phyloP scores from a whole-genome alignment of 257 asterid genomes.

The Coffea eugenioides region DNA sequence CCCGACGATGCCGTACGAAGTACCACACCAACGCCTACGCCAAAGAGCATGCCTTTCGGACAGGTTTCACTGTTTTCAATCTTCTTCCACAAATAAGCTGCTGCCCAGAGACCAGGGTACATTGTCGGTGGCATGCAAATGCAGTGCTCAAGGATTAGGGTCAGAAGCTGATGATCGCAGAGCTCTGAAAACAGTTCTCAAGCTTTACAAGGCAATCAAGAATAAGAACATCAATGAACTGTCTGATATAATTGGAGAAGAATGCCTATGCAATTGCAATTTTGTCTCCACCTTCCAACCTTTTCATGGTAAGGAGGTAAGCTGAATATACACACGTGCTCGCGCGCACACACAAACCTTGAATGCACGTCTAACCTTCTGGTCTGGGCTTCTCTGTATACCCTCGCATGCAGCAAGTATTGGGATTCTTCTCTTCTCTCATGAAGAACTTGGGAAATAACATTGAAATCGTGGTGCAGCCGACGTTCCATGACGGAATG shows the following conservation, averaged over 20 bases:
- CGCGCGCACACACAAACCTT: background rate
- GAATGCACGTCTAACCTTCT: background rate
- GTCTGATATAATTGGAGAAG: constrained; percentile 66
- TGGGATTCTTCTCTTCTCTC: constrained; percentile 52
- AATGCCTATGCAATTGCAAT: constrained; percentile 62
- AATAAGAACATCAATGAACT: constrained; percentile 40
- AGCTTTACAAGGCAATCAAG: constrained; percentile 55
- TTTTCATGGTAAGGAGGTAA: constrained; percentile 68
- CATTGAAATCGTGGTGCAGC: constrained; percentile 53
- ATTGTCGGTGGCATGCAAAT: constrained; percentile 23
- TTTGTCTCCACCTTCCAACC: constrained; percentile 45
- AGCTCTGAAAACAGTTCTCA: constrained; percentile 65
- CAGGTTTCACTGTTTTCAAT: background rate
- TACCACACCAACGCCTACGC: background rate
- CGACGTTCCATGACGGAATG: constrained; percentile 61
- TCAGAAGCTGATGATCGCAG: constrained; percentile 30
- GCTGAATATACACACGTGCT: background rate
- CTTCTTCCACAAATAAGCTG: constrained; percentile 14
- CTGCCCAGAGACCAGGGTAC: constrained; percentile 9
- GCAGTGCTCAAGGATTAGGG: constrained; percentile 15
- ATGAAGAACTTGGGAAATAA: constrained; percentile 48
- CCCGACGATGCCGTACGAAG: background rate
- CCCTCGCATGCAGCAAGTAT: constrained; percentile 50
- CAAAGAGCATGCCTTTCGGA: constrained; percentile 8
- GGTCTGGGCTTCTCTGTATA: too few species aligned